A percentile compares a stretch with the other conserved stretches of the same genome.
These are phyloP conservation scores for Leersia perrieri DNA, from an alignment of 176 grass and related monocot genomes.

Conservation along the genomic window DNA sequence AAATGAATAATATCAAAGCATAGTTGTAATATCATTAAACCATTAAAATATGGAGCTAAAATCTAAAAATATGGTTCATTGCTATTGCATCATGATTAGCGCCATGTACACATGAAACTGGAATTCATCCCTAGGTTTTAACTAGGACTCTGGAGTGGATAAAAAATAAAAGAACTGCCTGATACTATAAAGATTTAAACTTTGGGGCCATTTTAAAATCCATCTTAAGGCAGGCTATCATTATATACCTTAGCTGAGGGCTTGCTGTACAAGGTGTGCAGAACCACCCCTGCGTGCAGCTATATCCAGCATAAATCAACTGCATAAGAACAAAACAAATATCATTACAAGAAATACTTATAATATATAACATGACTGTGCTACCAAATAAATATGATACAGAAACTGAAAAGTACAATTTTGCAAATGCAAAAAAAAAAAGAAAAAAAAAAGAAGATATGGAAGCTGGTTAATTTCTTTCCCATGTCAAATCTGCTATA, in stretches of 20 bases:
- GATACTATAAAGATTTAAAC: neutral
- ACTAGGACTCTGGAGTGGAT: neutral
- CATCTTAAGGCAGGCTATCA: constrained; percentile 14
- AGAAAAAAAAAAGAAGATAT: neutral
- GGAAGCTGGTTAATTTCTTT: neutral
- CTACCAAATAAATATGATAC: constrained; percentile 2
- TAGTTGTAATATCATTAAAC: neutral
- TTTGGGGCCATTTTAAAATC: neutral
- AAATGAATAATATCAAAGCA: neutral
- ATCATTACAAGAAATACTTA: constrained; percentile 12
- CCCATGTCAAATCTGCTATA: neutral
- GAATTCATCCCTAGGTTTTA: neutral
- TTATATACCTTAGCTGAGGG: constrained; percentile 69
- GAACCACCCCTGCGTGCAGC: constrained; percentile 97
- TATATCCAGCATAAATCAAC: constrained; percentile 94
- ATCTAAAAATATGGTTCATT: neutral
- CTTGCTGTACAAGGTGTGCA: constrained; percentile 82
- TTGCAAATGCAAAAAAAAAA: neutral
- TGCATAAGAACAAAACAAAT: constrained; percentile 31
- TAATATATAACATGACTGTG: neutral
- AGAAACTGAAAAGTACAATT: constrained; percentile 12
- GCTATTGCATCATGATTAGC: neutral
- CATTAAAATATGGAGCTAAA: neutral
- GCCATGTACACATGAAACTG: neutral
- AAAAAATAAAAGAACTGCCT: constrained; percentile 13